Percentiles rank a stretch among this genome's conserved stretches.
Evolutionary conservation across 2,329 filamentous ascomycete species (phyloP).

Genomic region (Colletotrichum incanum): DNA sequence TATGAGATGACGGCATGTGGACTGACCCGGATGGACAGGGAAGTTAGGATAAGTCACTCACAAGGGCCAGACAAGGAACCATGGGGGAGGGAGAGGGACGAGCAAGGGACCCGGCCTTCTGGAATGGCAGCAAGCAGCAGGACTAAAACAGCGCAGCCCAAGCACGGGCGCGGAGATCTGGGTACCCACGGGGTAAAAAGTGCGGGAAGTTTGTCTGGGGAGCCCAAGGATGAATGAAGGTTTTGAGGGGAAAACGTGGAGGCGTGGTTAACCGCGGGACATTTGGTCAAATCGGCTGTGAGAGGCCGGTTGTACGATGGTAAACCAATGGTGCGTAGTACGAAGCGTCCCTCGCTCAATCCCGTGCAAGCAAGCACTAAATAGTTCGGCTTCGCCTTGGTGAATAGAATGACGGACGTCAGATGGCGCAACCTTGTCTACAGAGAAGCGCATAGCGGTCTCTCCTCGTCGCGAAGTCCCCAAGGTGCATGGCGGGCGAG

Average conservation of each 20-base stretch:
- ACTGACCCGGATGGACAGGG: slow-evolving; percentile 38
- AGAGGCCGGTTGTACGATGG: background rate
- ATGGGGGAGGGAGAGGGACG: background rate
- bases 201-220: slow-evolving; percentile 37
- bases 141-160: slow-evolving; percentile 30
- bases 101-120: slow-evolving; percentile 39
- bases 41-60: background rate
- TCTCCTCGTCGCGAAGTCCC: slow-evolving; percentile 8
- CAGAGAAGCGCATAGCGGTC: background rate
- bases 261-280: slow-evolving; percentile 24
- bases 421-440: slow-evolving; percentile 5
- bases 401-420: background rate
- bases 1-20: slow-evolving; percentile 39
- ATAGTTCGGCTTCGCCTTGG: background rate
- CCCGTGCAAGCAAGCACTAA: background rate
- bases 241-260: slow-evolving; percentile 27
- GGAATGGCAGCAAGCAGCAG: slow-evolving; percentile 26
- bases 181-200: slow-evolving; percentile 38
- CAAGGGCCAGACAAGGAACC: slow-evolving; percentile 8
- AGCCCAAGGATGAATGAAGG: slow-evolving; percentile 23
- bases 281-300: slow-evolving; percentile 20
- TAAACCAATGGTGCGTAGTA: background rate
- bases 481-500: background rate
- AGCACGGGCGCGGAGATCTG: slow-evolving; percentile 27
- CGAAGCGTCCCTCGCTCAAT: background rate